These are phyloP conservation scores for Penstemon davidsonii DNA, from an alignment of 257 asterid species.

Conservation along the genomic window DNA sequence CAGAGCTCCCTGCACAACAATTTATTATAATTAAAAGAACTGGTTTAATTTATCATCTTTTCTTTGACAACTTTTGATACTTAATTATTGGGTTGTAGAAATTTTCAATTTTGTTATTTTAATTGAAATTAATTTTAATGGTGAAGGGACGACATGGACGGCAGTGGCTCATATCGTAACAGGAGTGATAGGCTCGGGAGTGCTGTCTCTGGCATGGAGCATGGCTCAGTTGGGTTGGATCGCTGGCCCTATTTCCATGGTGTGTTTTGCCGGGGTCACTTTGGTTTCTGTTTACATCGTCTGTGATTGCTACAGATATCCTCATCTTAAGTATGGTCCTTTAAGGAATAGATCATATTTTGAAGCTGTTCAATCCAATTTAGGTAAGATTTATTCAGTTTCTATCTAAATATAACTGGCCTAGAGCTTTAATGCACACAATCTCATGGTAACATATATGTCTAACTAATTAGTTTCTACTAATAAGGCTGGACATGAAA, in stretches of 20 bases:
- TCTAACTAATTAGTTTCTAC: not conserved
- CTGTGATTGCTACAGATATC: slow-evolving; percentile 53
- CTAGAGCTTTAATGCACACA: not conserved
- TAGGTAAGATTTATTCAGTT: slow-evolving; percentile 30
- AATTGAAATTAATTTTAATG: too few species aligned
- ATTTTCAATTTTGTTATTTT: too few species aligned
- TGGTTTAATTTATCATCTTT: too few species aligned
- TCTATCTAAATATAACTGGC: not conserved
- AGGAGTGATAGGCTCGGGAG: slow-evolving; percentile 89
- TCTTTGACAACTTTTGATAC: too few species aligned
- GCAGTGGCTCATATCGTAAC: slow-evolving; percentile 75
- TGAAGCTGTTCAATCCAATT: slow-evolving; percentile 58
- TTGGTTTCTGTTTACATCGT: slow-evolving; percentile 54
- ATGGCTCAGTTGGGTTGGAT: slow-evolving; percentile 80
- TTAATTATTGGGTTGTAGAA: too few species aligned
- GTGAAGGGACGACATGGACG: slow-evolving; percentile 66
- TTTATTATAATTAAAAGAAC: too few species aligned
- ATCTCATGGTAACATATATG: too few species aligned
- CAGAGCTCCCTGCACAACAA: too few species aligned
- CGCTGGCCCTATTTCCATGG: slow-evolving; percentile 66
- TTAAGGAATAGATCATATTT: slow-evolving; percentile 52
- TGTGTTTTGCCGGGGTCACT: slow-evolving; percentile 62
- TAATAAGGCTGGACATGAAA: not conserved
- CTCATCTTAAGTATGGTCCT: slow-evolving; percentile 32
- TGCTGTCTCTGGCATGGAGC: slow-evolving; percentile 79